Conservation (phyloP, 2,329 filamentous ascomycete genomes). For the Trichoderma sp. region DNA sequence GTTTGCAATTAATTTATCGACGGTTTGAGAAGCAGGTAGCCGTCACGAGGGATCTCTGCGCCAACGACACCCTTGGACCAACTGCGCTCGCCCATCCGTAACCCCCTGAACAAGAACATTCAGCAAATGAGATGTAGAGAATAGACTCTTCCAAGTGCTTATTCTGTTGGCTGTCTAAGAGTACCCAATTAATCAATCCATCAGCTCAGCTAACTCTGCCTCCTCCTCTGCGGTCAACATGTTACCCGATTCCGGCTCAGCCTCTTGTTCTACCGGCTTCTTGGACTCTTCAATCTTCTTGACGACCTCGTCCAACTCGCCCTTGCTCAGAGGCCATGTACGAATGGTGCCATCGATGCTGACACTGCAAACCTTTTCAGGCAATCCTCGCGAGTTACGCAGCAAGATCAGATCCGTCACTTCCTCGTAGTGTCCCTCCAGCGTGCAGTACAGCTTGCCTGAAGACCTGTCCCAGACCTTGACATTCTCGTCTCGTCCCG, state of each 20-base stretch:
- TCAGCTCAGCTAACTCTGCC: slow-evolving; percentile 84
- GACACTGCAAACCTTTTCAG: slow-evolving; percentile 69
- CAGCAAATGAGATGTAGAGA: neutral
- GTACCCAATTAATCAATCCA: slow-evolving; percentile 54
- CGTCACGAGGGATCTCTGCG: neutral
- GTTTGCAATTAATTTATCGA: neutral
- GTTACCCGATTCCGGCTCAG: slow-evolving; percentile 46
- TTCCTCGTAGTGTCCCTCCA: slow-evolving; percentile 89
- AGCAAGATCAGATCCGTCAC: slow-evolving; percentile 77
- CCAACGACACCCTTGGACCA: neutral
- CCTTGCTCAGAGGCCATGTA: slow-evolving; percentile 74
- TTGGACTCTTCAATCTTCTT: slow-evolving; percentile 47
- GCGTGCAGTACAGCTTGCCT: slow-evolving; percentile 71
- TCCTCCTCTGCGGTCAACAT: slow-evolving; percentile 87
- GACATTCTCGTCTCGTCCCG: slow-evolving; percentile 87
- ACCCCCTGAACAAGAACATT: neutral
- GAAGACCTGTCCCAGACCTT: slow-evolving; percentile 81
- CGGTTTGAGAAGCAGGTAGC: neutral
- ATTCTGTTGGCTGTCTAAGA: neutral
- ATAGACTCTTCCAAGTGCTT: neutral
- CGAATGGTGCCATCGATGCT: slow-evolving; percentile 89
- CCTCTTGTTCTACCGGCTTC: slow-evolving; percentile 54
- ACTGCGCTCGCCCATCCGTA: neutral
- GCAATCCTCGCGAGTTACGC: slow-evolving; percentile 37
- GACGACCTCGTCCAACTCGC: slow-evolving; percentile 52